Evolutionary conservation across 768 basidiomycete genomes (phyloP), one percentile per base, ranked within the genome.

Genomic region (Rhodosporidiobolus sp.): DNA sequence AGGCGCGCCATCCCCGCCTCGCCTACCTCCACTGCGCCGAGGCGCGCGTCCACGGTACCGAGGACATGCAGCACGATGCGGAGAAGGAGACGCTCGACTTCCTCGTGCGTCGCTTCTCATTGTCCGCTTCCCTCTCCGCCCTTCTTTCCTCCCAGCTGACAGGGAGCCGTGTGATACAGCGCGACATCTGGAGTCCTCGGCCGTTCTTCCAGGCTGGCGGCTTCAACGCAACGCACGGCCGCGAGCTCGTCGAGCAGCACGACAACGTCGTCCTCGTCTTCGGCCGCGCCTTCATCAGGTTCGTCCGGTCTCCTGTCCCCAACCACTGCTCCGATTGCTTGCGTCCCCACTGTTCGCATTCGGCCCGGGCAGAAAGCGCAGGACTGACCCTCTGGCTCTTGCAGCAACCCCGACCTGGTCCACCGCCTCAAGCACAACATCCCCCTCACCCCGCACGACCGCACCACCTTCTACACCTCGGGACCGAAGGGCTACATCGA

Each of bases 21-120:
- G 86, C 81, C 61, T 83, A 87, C 79, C 71, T 88, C 9, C 87
- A 88, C 70, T 72, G 84, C 28, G 77, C 83, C 54, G 85, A 87
- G 71, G 81, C 84, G 1, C 70, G 78, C n/a, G 54, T 73, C 43
- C 65, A 35, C 20, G 73, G 76, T 24, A 70, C 67, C 57, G 7
- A 11, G 3, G 46, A 53, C 19, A 14, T 69, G 28, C 53, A 58
- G n/a, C n/a, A n/a, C 12, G 61, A 32, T 2, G 65, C 50, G n/a
- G n/a, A 59, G 35, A 22, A 9, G 9, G 70, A 72, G 62, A 69
- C 50, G 7, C 75, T 76, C 32, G 68, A 74, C 53, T 72, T 75
- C 66, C 53, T 77, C 30, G n/a, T n/a, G n/a, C n/a, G n/a, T n/a
- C n/a, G n/a, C n/a, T n/a, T n/a, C n/a, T n/a, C n/a, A n/a, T n/a